phyloP scores from a whole-genome alignment of 805 yeast genomes.

The Starmera caribaea region DNA sequence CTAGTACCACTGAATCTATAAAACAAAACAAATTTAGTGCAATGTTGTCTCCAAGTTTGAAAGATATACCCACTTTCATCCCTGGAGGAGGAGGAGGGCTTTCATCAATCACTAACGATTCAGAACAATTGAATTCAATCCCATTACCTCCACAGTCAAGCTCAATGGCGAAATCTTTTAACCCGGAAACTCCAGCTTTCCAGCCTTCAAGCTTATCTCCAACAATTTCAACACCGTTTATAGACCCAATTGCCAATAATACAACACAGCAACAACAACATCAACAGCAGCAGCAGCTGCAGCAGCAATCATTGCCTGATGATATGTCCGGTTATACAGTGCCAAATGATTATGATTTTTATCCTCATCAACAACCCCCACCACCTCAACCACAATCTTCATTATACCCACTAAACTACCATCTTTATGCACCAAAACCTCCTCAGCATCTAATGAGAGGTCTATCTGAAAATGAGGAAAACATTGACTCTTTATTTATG shows the following conservation, averaged over 20 bases:
- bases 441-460: conserved; percentile 60
- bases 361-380: neutral
- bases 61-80: conserved; percentile 21
- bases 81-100: conserved; percentile 7
- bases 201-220: conserved; percentile 7
- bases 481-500: conserved; percentile 60
- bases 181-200: conserved; percentile 24
- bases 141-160: conserved; percentile 15
- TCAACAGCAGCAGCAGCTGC: too few species aligned
- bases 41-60: conserved; percentile 27
- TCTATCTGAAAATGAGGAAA: conserved; percentile 62
- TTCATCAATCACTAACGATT: neutral
- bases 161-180: conserved; percentile 27
- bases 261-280: too few species aligned
- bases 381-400: conserved; percentile 5
- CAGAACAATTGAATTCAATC: too few species aligned
- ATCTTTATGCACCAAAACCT: conserved; percentile 83
- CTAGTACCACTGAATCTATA: neutral
- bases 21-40: conserved; percentile 18
- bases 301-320: too few species aligned
- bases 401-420: conserved; percentile 60
- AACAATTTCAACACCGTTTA: neutral
- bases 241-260: too few species aligned
- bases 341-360: neutral
- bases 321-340: too few species aligned